Evolutionary conservation across 768 basidiomycete genomes (phyloP), one percentile per base, ranked within the genome.

Genomic region (Pleurotus eryngii): DNA sequence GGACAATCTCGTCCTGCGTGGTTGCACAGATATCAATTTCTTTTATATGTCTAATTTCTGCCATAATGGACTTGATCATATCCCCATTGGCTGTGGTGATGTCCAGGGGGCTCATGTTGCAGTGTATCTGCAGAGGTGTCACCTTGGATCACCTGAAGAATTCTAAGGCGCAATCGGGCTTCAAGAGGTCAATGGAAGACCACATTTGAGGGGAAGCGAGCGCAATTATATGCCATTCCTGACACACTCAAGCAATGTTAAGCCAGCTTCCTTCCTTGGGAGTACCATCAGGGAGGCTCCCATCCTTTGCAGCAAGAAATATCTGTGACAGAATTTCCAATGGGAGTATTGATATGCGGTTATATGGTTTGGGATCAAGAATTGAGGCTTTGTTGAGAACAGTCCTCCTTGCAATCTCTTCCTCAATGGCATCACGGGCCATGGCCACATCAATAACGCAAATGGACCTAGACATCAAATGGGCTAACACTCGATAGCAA

Each of bases 181-280:
- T 18, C 5, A 11, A 40, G 9, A 40, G 24, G 18, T 54, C 24
- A 15, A 54, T 40, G 51, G 35, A 20, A 18, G n/a, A 14, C 51
- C 51, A 54, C 27, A 54, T n/a, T 38, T 39, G 37, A 40, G 51
- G 51, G n/a, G 51, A 39, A n/a, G 39, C 18, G 6, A 54, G 22
- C 18, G 39, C 39, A 4, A 54, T 26, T 5, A 43, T 39, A 18
- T 39, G n/a, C 51, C 51, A 54, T 18, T 22, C 15, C 11, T 18
- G 51, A 30, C 51, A 18, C 7, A 54, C 51, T 1, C 22, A 18
- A 18, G 51, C 51, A 4, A 54, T 18, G 14, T 54, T 39, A 8
- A 54, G 18, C 51, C 51, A 54, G 12, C 51, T 14, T 18, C 18
- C 20, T 42, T 40, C 24, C 37, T 37, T 30, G 14, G 24, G 24